Base-by-base conservation (phyloP, 768 basidiomycete genomes). In the Hericium rajendrae region DNA sequence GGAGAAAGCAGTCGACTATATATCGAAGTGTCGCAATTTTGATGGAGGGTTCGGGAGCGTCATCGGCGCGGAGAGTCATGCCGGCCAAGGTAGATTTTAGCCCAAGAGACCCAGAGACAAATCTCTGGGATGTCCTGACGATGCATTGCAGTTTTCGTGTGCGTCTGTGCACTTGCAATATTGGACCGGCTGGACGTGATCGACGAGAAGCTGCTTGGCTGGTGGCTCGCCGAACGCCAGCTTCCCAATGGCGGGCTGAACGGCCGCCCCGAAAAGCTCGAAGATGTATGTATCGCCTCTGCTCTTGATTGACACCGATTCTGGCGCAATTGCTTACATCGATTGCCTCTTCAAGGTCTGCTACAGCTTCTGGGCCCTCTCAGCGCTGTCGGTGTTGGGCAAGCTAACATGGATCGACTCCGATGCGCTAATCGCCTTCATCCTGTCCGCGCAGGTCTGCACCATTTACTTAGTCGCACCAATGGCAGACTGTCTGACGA, bases 321-420 rank as follows among this genome's bases (percentile, higher is more conserved):
- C 26, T 40, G 24, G 26, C 18, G 5, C 28, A 49, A 32, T 8
- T 18, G 40, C 28, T 53, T 2, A 57, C 32, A 24, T 6, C 15
- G 26, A 18, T 46, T 26, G 52, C n/a, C 16, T 18, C 20, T 18
- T n/a, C 5, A 59, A 95, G 93, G 91, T 97, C 16, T 99, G 97
- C 73, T 99, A 99, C 71, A 92, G 90, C 64, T 93, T 92, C 73
- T 99, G 94, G 94, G 91, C 94, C 4, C 78, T 98, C 4, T 94
- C 97, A 1, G 76, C 90, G 0, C 70, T 98, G 54, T 83, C 92
- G 24, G 94, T 97, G 57, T 70, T 99, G 43, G 79, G 84, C 48
- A 90, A 86, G 65, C 68, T 94, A 3, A 71, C 78, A 0, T 98
- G 94, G 92, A 95, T 99, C 65, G 86, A 97, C 67, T 74, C 83